These are phyloP conservation scores for Mayamaea pseudoterrestris DNA, from an alignment of 108 stramenopile genomes.

Conservation along the genomic window DNA sequence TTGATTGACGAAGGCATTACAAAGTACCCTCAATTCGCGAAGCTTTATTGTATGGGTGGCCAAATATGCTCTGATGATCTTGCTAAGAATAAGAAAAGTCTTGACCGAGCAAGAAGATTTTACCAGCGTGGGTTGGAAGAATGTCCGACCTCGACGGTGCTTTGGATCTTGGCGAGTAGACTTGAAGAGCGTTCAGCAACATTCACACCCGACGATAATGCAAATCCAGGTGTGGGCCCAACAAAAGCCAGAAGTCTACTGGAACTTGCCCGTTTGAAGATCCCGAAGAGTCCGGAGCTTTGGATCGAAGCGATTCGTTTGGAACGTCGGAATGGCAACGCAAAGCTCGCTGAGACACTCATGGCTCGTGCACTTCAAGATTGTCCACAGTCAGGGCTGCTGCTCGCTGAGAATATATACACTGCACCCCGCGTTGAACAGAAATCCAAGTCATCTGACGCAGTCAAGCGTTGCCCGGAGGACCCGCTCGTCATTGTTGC, in stretches of 20 bases:
- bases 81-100: conserved; percentile 31
- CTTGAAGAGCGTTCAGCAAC: conserved; percentile 64
- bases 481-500: conserved; percentile 84
- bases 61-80: conserved; percentile 80
- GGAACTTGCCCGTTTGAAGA: conserved; percentile 87
- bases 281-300: conserved; percentile 59
- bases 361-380: conserved; percentile 94
- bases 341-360: conserved; percentile 72
- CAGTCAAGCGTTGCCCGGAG: conserved; percentile 85
- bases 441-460: conserved; percentile 83
- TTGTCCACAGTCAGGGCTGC: conserved; percentile 82
- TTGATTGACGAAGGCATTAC: conserved; percentile 74
- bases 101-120: conserved; percentile 64
- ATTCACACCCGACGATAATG: conserved; percentile 12
- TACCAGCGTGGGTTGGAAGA: conserved; percentile 67
- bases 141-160: conserved; percentile 59
- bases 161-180: conserved; percentile 86
- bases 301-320: conserved; percentile 91
- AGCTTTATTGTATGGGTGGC: conserved; percentile 95
- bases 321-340: conserved; percentile 78
- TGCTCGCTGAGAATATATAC: conserved; percentile 84
- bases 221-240: conserved; percentile 30
- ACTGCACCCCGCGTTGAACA: conserved; percentile 78
- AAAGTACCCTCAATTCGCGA: conserved; percentile 60
- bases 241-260: conserved; percentile 90